Base-by-base conservation (phyloP, 345 rosid species). In the Abelmoschus esculentus region DNA sequence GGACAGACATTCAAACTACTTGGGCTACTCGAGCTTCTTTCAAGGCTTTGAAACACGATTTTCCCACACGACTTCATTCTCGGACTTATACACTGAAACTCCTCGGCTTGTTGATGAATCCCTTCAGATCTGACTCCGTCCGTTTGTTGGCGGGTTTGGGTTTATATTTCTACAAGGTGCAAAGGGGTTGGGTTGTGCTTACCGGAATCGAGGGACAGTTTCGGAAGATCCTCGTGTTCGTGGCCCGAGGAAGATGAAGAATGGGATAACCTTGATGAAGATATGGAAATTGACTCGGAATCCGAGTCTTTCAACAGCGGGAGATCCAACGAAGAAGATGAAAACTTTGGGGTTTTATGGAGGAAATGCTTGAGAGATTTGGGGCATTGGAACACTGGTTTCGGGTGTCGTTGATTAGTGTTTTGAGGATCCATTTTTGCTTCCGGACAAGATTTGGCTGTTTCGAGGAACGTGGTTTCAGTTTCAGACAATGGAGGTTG, bases 231-330 rank as follows among this genome's bases (percentile, higher is more conserved):
- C 44, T 91, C 98, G 65, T 86, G 92, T 46, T 95, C 97, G 75
- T 86, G 95, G 56, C 90, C 82, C 1, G 97, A 92, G 56, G 99
- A 92, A 53, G 99, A 32, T 4, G 98, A 89, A 0, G 97, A 91
- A 7, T 91, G 89, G 2, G 98, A 93, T 53, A 85, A 71, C 38
- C 98, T 86, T 1, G 97, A 93, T 1, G 89, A 85, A 0, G 98
- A 81, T 14, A 88, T 60, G 4, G 97, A 85, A 56, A 90, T 73
- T 11, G 92, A 85, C 32, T 91, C 93, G 34, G 74, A 74, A 46
- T 90, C 95, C 0, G 86, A 81, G 38, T 93, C 97, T 54, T 83
- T 88, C 15, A 95, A 75, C 66, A 95, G 77, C 0, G 99, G 98
- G 10, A 83, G 81, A 50, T 72, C 87, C 58, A 87, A 73, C 3